Evolutionary conservation across 2,329 filamentous ascomycete genomes (phyloP).

Genomic region (Lachnellula hyalina): DNA sequence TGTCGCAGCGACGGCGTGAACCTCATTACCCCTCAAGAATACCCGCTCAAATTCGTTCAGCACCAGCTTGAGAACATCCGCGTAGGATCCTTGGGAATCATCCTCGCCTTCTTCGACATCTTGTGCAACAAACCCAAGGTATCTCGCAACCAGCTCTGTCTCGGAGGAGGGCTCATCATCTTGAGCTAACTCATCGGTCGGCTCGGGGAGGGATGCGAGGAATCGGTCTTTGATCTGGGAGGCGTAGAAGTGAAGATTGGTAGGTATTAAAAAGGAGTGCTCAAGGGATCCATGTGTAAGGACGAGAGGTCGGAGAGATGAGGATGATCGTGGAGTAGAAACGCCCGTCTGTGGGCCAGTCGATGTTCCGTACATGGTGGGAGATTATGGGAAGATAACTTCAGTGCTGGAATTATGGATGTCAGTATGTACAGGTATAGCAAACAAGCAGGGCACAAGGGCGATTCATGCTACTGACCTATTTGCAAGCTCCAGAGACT

Average conservation of each 20-base stretch:
- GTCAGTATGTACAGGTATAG: not conserved
- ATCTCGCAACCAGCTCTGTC: conserved; percentile 85
- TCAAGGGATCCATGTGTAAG: conserved; percentile 93
- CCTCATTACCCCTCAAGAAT: conserved; percentile 92
- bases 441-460: not conserved
- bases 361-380: conserved; percentile 77
- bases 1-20: conserved; percentile 79
- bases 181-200: conserved; percentile 94
- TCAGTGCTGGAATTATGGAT: not conserved
- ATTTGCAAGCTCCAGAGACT: conserved; percentile 28
- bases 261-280: conserved; percentile 92
- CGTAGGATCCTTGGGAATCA: conserved; percentile 78
- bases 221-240: conserved; percentile 92
- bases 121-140: conserved; percentile 81
- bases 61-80: conserved; percentile 86
- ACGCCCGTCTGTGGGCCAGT: conserved; percentile 91
- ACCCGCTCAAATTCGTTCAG: conserved; percentile 95
- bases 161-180: conserved; percentile 99
- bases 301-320: conserved; percentile 85
- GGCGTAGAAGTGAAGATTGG: conserved; percentile 91
- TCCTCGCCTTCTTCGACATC: conserved; percentile 94
- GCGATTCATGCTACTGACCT: conserved; percentile 15
- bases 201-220: conserved; percentile 73
- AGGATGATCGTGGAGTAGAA: conserved; percentile 89
- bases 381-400: conserved; percentile 8